Conservation (phyloP, 1,284 basidiomycete genomes). For the Dichomitus squalens region DNA sequence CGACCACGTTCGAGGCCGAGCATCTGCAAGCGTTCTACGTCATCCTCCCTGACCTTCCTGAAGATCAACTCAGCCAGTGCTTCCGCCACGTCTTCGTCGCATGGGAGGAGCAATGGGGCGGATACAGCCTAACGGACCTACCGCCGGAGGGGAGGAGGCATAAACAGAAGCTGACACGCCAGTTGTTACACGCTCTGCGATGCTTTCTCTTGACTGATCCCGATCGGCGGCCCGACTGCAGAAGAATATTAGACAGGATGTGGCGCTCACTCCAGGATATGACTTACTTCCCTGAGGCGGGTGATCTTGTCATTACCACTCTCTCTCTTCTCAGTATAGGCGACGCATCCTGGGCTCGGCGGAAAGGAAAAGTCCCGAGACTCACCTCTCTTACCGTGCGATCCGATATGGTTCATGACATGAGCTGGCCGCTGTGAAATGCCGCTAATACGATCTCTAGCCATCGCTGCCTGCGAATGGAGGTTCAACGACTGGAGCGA, state of each 20-base stretch:
- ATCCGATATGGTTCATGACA: neutral
- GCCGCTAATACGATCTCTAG: too few relatives aligned
- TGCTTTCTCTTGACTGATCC: neutral
- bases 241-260: neutral
- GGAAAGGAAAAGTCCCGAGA: neutral
- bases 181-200: neutral
- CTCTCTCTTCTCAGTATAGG: neutral
- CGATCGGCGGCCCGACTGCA: neutral
- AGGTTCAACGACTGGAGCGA: too few relatives aligned
- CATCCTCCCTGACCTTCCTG: neutral
- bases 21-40: neutral
- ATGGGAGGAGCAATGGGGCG: neutral
- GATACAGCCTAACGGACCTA: neutral
- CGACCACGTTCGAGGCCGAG: neutral
- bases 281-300: neutral
- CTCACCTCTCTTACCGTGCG: neutral
- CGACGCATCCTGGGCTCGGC: neutral
- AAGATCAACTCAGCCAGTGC: neutral
- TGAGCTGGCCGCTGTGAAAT: too few relatives aligned
- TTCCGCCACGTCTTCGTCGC: neutral
- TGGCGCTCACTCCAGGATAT: neutral
- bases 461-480: too few relatives aligned
- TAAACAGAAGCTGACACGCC: neutral
- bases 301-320: neutral
- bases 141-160: too few relatives aligned